These are phyloP conservation scores for Paecilomyces variotii DNA, from an alignment of 2,329 filamentous ascomycete genomes.

Conservation along the genomic window DNA sequence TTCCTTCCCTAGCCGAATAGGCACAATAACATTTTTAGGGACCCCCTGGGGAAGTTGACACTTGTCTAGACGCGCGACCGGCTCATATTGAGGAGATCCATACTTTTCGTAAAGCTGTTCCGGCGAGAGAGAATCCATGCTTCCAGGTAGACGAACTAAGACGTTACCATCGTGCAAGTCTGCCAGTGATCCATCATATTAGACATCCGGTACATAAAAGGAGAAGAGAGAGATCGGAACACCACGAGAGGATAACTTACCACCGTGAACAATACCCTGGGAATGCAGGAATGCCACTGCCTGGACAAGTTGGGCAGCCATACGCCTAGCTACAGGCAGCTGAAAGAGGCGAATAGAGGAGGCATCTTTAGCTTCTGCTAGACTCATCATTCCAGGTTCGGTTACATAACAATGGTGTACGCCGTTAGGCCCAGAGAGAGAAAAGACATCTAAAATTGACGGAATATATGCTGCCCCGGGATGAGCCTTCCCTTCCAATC, in stretches of 20 bases:
- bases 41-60: conserved; percentile 10
- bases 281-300: conserved; percentile 17
- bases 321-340: conserved; percentile 9
- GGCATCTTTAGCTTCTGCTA: conserved; percentile 11
- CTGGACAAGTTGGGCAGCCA: conserved; percentile 15
- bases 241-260: conserved; percentile 6
- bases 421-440: conserved; percentile 13
- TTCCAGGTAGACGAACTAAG: conserved; percentile 10
- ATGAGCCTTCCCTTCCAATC: conserved; percentile 6
- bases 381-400: conserved; percentile 10
- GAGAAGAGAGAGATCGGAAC: no score
- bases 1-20: conserved; percentile 14
- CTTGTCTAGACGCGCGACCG: conserved; percentile 14
- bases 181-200: neutral
- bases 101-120: conserved; percentile 14
- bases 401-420: conserved; percentile 13
- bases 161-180: conserved; percentile 20
- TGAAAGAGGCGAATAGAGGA: conserved; percentile 5
- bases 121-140: conserved; percentile 13
- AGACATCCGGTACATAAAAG: no score
- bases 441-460: conserved; percentile 12
- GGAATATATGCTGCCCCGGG: conserved; percentile 10
- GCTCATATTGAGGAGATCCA: conserved; percentile 12
- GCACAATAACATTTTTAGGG: conserved; percentile 13
- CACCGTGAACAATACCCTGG: conserved; percentile 19